These are phyloP conservation scores for Boechera stricta DNA, from an alignment of 345 rosid species.

Conservation along the genomic window DNA sequence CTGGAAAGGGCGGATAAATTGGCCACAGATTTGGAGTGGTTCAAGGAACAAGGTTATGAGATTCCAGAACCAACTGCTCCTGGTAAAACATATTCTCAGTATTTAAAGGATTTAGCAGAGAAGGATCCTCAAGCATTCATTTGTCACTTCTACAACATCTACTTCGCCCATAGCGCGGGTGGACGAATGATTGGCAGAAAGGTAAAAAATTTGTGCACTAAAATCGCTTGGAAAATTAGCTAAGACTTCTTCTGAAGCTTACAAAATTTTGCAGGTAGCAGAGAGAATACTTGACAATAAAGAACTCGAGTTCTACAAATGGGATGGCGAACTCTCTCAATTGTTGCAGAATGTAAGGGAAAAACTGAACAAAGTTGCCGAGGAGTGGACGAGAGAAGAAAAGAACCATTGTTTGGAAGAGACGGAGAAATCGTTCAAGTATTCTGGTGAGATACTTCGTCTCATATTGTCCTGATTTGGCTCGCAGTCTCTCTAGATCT, in stretches of 20 bases:
- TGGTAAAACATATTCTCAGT: conserved; percentile 64
- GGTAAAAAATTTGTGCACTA: conserved; percentile 48
- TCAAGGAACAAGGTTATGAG: conserved; percentile 80
- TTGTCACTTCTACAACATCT: conserved; percentile 95
- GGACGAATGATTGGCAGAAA: conserved; percentile 97
- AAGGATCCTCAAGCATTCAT: conserved; percentile 95
- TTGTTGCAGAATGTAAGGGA: conserved; percentile 82
- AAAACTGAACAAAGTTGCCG: conserved; percentile 76
- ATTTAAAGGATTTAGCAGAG: conserved; percentile 70
- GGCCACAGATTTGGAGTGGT: conserved; percentile 86
- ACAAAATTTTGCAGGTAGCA: conserved; percentile 60
- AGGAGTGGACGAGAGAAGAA: conserved; percentile 89
- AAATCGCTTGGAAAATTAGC: not conserved
- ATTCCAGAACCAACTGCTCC: conserved; percentile 87
- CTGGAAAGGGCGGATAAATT: conserved; percentile 76
- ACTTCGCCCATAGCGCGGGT: conserved; percentile 95
- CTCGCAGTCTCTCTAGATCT: conserved; percentile 6
- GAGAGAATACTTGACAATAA: conserved; percentile 65
- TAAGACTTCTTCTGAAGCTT: conserved; percentile 18
- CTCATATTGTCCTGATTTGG: conserved; percentile 63
- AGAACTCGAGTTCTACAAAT: conserved; percentile 82
- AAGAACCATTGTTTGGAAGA: conserved; percentile 94
- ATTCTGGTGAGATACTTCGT: conserved; percentile 92
- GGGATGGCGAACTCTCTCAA: conserved; percentile 84
- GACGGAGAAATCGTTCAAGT: conserved; percentile 90